phyloP scores from a whole-genome alignment of 1,139 yeast species.

The Geotrichum aggregatum region DNA sequence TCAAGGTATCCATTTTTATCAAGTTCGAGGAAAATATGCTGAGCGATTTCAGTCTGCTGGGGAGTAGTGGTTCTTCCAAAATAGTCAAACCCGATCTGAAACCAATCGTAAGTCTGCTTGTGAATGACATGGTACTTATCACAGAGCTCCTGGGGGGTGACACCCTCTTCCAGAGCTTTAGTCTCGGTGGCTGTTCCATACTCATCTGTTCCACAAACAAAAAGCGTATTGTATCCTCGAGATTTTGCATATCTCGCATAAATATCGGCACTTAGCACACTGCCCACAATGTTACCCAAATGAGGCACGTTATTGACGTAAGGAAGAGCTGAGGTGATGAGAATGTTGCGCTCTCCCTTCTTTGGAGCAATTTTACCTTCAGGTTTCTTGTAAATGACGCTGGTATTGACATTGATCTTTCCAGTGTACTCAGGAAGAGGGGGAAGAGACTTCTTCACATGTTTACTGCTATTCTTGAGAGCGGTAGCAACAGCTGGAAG shows the following conservation, averaged over 20 bases:
- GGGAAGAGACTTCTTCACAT: slow-evolving; percentile 12
- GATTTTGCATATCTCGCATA: slow-evolving; percentile 86
- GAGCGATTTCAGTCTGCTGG: slow-evolving; percentile 91
- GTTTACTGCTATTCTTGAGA: slow-evolving; percentile 13
- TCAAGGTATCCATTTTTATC: slow-evolving; percentile 72
- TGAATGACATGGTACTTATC: slow-evolving; percentile 85
- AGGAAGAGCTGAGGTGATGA: slow-evolving; percentile 94
- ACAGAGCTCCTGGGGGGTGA: slow-evolving; percentile 82
- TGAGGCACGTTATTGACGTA: slow-evolving; percentile 98
- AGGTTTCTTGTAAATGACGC: slow-evolving; percentile 30
- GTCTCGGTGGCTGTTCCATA: slow-evolving; percentile 99
- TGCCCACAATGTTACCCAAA: slow-evolving; percentile 92
- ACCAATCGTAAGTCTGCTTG: slow-evolving; percentile 91
- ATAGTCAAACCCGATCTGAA: slow-evolving; percentile 87
- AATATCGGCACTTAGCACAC: slow-evolving; percentile 91
- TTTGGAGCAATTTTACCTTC: slow-evolving; percentile 50
- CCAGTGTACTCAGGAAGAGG: slow-evolving; percentile 56
- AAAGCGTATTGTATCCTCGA: slow-evolving; percentile 82
- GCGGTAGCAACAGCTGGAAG: slow-evolving; percentile 25
- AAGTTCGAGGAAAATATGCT: slow-evolving; percentile 77
- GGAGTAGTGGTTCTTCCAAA: slow-evolving; percentile 96
- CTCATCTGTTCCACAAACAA: slow-evolving; percentile 95
- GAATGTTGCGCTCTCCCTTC: slow-evolving; percentile 67
- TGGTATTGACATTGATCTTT: slow-evolving; percentile 39
- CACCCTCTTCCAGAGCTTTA: slow-evolving; percentile 89